Evolutionary conservation across 352 stramenopile species (phyloP), one percentile per base, ranked within the genome.

Genomic region (Elongisporangium anandrum): DNA sequence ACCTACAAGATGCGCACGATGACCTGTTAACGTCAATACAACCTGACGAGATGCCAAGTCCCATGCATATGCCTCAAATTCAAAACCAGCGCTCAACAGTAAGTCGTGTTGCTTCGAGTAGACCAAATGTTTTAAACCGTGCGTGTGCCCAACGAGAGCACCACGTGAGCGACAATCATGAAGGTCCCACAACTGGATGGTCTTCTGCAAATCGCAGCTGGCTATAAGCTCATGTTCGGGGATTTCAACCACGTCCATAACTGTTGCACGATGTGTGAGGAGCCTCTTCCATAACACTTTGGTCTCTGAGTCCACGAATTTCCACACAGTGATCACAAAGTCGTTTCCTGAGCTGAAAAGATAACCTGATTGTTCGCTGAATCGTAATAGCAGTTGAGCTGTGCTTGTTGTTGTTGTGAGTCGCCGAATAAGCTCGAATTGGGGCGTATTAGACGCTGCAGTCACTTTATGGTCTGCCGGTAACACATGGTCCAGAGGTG

Each of bases 51-150:
- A 93, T 9, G 75, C 71, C 15, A 96, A 64, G 58, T 96, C 88
- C 88, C 88, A 96, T 7, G 79, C 82, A 9, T 85, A 80, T 0
- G 82, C 86, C 16, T 94, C 84, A 55, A 89, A 92, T 56, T 96
- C 87, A 63, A 94, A 96, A 8, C 87, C 85, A 0, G 76, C 85
- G n/a, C 75, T 92, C 3, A 96, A 69, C 17, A 96, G 56, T 48
- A 95, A 41, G 57, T 92, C 83, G 49, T 91, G 79, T 6, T 87
- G 70, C 21, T 66, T 66, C 1, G 83, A 90, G 56, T 93, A 96
- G 16, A 85, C 86, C 59, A 96, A 72, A 39, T 90, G 80, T 13
- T 79, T 83, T 56, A 96, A 77, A 16, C 85, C 87, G 23, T 79
- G 72, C 3, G 65, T 75, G 57, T 96, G 88, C 2, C 70, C 79